Base-by-base conservation (phyloP, 805 yeast genomes). In the Candida parachauliodes region DNA sequence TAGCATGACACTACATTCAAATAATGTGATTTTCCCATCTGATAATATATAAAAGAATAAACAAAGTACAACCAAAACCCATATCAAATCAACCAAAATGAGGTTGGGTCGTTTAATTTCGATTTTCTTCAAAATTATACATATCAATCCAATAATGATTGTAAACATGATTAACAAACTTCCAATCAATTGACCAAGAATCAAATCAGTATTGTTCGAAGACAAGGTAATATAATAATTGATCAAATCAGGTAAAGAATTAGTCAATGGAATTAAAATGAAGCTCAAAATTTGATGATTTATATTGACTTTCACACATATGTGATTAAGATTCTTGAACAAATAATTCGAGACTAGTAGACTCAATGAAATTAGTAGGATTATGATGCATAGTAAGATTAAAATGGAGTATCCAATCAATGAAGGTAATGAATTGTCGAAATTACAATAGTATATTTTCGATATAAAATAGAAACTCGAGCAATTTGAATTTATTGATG, bases 101-200 rank as follows among this genome's bases (percentile, higher is more conserved):
- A 45, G 36, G 19, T 43, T 46, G 25, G 44, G 48, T 32, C 50
- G 42, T 5, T 23, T 35, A 2, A 62, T 46, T n/a, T 42, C 32
- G 34, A 58, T 55, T 5, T 66, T 62, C 7, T 41, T 41, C 34
- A 39, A 20, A 36, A 48, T 21, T 40, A 44, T 8, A 45, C 59
- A 41, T 10, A 66, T 66, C 5, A 54, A 20, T 0, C 71, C 71
- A n/a, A 66, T 48, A 1, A 62, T 52, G 1, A 66, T 42, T 1
- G 65, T 55, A 35, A 63, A 54, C 28, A 60, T 53, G 9, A 66
- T 57, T 2, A 60, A 39, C 9, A 52, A 54, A 2, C 67, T 57
- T 1, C 72, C 71, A 5, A 64, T 49, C 5, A 63, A 42, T 41
- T 66, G 70, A 3, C 71, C 71, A 21, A 66, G 39, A 3, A 63